Base-by-base conservation (phyloP, 129 eudicot genomes). In the Flaveria ramosissima region DNA sequence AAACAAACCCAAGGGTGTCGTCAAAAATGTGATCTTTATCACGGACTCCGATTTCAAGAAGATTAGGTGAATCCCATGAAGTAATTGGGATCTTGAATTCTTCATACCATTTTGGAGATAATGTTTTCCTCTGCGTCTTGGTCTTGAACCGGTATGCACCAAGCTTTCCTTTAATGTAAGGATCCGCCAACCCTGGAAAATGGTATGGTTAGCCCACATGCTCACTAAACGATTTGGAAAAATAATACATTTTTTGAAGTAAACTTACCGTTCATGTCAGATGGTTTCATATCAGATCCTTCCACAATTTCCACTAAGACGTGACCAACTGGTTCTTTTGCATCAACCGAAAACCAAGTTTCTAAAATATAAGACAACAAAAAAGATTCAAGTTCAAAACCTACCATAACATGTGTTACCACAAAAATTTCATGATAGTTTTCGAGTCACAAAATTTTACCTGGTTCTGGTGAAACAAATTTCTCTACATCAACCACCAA, bases 101-200 rank as follows among this genome's bases (percentile, higher is more conserved):
- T 81, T 91, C 97, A 0, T 68, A 87, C 97, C 97, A 94, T 80
- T 87, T 86, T 77, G 98, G 98, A 77, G 93, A 67, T 70, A 94
- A 76, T 3, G 97, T 89, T 74, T 91, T 94, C 89, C 68, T 94
- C 70, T 87, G 89, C 21, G 80, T 86, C 70, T 84, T 88, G 61
- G 97, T 94, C 74, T 81, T 84, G 73, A 94, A 94, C 79, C 87
- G 85, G 52, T 84, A 87, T 9, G 83, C 82, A 64, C 98, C 98
- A 42, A 94, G 84, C 48, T 84, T 85, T 32, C 96, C 97, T 81
- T 91, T 94, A 64, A 94, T 86, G 81, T 91, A 94, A 20, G 98
- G 98, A 79, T 94, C 98, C 13, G 98, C 88, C 86, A 91, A 87
- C 78, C 98, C 98, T 94, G 92, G 73, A 84, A 72, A 76, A 16